Percentiles rank a stretch among this genome's conserved stretches.
Conservation (phyloP, 164 flowering plant species). For the Piper longum region DNA sequence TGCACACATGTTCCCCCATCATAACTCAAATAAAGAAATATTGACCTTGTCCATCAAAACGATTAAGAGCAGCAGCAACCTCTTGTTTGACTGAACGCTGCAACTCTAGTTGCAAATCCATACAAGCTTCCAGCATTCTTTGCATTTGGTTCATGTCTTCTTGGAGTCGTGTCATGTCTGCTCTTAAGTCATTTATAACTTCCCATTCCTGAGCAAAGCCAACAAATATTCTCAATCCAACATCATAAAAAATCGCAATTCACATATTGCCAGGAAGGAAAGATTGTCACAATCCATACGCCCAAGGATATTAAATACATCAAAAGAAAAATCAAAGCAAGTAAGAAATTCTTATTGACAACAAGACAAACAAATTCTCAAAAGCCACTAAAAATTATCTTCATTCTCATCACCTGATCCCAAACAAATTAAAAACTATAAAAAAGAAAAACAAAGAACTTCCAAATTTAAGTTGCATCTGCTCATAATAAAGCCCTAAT, state of each 20-base stretch:
- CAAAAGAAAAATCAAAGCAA: too few relatives aligned
- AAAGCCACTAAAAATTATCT: too few relatives aligned
- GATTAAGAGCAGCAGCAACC: conserved; percentile 82
- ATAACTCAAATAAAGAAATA: background rate
- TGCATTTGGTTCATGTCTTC: conserved; percentile 88
- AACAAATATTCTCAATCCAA: background rate
- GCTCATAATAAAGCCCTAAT: too few relatives aligned
- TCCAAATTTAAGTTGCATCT: too few relatives aligned
- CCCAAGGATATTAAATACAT: too few relatives aligned
- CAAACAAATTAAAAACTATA: too few relatives aligned
- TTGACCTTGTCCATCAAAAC: conserved; percentile 49
- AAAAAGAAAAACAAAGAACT: too few relatives aligned
- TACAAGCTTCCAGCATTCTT: conserved; percentile 91
- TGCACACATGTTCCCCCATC: background rate
- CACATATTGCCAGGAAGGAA: background rate
- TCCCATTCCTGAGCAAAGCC: conserved; percentile 66
- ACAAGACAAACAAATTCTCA: too few relatives aligned
- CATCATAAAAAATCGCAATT: background rate
- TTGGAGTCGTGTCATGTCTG: conserved; percentile 84
- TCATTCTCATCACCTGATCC: too few relatives aligned
- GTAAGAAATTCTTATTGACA: too few relatives aligned
- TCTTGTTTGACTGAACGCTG: conserved; percentile 90
- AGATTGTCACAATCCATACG: too few relatives aligned
- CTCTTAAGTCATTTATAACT: conserved; percentile 68
- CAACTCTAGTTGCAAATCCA: conserved; percentile 98